phyloP scores from a whole-genome alignment of 768 basidiomycete species.

The Tulasnella sp. region DNA sequence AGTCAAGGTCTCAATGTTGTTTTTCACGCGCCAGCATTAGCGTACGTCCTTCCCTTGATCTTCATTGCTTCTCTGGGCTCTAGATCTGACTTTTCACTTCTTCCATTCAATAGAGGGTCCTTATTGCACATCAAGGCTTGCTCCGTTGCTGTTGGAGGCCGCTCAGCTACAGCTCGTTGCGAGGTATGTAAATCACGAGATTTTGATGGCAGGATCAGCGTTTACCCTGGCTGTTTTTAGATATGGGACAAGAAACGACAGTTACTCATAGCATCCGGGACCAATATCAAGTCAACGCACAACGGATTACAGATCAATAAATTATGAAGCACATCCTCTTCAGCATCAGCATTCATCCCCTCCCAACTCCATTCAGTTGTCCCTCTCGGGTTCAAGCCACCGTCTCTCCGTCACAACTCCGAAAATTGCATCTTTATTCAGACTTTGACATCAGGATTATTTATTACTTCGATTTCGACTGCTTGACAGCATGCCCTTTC shows the following conservation, averaged over 20 bases:
- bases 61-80: background rate
- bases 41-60: background rate
- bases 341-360: background rate
- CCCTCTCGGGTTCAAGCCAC: background rate
- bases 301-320: background rate
- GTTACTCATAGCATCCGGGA: constrained; percentile 4
- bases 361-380: background rate
- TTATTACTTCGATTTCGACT: background rate
- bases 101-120: constrained; percentile 3
- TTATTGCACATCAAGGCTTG: constrained; percentile 2
- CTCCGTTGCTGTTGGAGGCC: constrained; percentile 9
- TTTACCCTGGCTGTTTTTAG: background rate
- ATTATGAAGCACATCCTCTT: background rate
- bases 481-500: no score
- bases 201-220: background rate
- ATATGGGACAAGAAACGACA: constrained; percentile 9
- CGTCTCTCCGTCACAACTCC: no score
- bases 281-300: constrained; percentile 6
- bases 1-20: constrained; percentile 2
- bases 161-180: constrained; percentile 8
- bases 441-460: background rate
- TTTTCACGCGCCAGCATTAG: constrained; percentile 11
- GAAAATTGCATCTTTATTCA: background rate
- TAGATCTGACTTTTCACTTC: background rate
- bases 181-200: constrained; percentile 3